Evolutionary conservation across 176 grass and related monocot species (phyloP), one percentile per base, ranked within the genome.

Genomic region (Zea mays): DNA sequence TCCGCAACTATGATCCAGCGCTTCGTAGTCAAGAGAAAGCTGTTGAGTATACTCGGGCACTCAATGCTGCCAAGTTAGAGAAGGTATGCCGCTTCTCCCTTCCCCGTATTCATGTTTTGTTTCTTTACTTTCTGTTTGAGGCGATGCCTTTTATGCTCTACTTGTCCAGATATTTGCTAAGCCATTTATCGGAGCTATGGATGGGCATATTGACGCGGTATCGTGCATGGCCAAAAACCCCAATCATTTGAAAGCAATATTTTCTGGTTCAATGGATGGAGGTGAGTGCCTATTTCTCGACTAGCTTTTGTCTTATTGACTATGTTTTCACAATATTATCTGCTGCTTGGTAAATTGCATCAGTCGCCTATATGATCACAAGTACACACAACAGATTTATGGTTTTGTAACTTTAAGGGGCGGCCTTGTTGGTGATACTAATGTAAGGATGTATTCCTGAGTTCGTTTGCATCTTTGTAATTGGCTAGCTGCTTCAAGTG

Each of bases 251-350:
- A 99, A 93, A 93, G 92, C 81, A 44, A 85, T 99, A 75, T 90
- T 95, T 78, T 95, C 96, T 76, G 96, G 92, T 17, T 99, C 96
- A 55, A 99, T 99, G 96, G 90, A 95, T 67, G 92, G 96, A 73
- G 92, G 92, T 99, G 34, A 34, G 0, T 12, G 34, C 63, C 58
- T 75, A 79, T 35, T 76, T 83, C 42, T 76, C 3, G 5, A 75
- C 39, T 27, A 47, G 14, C 0, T 66, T 77, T 76, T 65, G 20
- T 66, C 39, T 70, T 49, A 7, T 77, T 12, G 21, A 73, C 10
- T 27, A 5, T 65, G 12, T 46, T 36, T 65, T 16, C 20, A 10
- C 21, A 33, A n/a, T 50, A 27, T 82, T 66, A 4, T 82, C 63
- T 82, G 4, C 2, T 19, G 5, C 57, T 71, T 20, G 19, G 15